phyloP scores from a whole-genome alignment of 2,329 filamentous ascomycete genomes.

The Waltergamsia citrina region DNA sequence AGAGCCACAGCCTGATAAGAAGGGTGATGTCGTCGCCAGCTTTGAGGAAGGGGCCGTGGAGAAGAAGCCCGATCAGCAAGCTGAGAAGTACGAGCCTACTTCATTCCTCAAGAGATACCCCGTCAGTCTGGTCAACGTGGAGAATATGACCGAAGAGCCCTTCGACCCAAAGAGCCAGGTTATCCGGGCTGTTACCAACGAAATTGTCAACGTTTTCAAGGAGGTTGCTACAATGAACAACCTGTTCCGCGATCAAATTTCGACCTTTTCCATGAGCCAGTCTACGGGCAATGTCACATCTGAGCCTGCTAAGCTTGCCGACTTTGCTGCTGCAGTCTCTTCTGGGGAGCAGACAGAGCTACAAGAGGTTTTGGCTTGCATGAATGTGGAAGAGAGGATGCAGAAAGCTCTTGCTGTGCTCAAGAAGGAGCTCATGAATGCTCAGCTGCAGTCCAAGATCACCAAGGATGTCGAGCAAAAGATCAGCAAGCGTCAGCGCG shows the following conservation, averaged over 20 bases:
- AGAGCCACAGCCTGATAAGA: conserved; percentile 52
- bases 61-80: conserved; percentile 37
- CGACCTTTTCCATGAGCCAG: conserved; percentile 92
- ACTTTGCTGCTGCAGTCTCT: conserved; percentile 96
- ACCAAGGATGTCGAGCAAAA: conserved; percentile 96
- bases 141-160: conserved; percentile 82
- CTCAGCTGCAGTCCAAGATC: conserved; percentile 93
- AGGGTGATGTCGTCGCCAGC: conserved; percentile 91
- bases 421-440: conserved; percentile 98
- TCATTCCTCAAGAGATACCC: conserved; percentile 86
- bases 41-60: conserved; percentile 78
- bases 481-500: conserved; percentile 92
- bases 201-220: conserved; percentile 98
- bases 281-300: conserved; percentile 91
- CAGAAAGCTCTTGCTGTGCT: conserved; percentile 85
- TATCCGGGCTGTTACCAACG: conserved; percentile 86
- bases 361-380: conserved; percentile 79
- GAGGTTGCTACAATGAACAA: conserved; percentile 91
- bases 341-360: conserved; percentile 85
- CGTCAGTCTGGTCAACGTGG: conserved; percentile 90
- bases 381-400: conserved; percentile 87
- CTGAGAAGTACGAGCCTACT: conserved; percentile 70
- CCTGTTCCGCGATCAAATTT: conserved; percentile 93
- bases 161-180: conserved; percentile 84
- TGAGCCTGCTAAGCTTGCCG: conserved; percentile 88